These are phyloP conservation scores for Chalciporus chontae DNA, from an alignment of 768 basidiomycete species.

Conservation along the genomic window DNA sequence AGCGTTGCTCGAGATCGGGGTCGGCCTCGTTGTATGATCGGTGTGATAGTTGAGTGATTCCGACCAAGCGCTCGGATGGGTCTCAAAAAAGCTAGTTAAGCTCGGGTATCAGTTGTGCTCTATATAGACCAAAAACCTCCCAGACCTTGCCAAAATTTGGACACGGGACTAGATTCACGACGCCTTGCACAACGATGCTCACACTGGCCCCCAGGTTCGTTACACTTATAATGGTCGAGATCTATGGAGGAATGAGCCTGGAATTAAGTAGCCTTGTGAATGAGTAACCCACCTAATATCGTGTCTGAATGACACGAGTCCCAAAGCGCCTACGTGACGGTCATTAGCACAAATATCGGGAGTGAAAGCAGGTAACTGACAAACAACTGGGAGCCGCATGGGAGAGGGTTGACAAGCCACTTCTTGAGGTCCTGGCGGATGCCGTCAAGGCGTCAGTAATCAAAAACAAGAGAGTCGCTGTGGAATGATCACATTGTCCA, in stretches of 20 bases:
- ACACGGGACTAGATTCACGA: neutral
- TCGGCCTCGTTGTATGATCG: constrained; percentile 11
- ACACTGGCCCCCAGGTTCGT: constrained; percentile 12
- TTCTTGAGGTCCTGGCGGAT: constrained; percentile 20
- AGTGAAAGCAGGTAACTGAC: constrained; percentile 12
- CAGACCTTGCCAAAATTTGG: constrained; percentile 13
- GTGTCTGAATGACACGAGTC: constrained; percentile 31
- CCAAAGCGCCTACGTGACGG: constrained; percentile 20
- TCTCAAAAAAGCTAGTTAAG: neutral
- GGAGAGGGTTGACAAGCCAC: constrained; percentile 24
- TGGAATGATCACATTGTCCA: constrained; percentile 20
- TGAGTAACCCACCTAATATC: constrained; percentile 19
- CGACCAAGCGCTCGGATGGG: constrained; percentile 7
- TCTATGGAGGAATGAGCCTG: constrained; percentile 11
- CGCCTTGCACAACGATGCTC: neutral
- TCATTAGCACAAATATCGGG: neutral
- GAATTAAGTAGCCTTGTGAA: neutral
- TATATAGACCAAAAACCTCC: neutral
- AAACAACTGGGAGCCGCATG: constrained; percentile 26
- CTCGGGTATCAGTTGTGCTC: neutral
- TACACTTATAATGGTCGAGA: constrained; percentile 25
- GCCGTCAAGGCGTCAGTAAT: constrained; percentile 4
- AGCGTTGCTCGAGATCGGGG: constrained; percentile 9
- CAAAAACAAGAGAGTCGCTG: constrained; percentile 32
- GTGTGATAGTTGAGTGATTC: neutral